These are phyloP conservation scores for Aspergillus fumigatiaffinis DNA, from an alignment of 2,329 filamentous ascomycete genomes.

Conservation along the genomic window DNA sequence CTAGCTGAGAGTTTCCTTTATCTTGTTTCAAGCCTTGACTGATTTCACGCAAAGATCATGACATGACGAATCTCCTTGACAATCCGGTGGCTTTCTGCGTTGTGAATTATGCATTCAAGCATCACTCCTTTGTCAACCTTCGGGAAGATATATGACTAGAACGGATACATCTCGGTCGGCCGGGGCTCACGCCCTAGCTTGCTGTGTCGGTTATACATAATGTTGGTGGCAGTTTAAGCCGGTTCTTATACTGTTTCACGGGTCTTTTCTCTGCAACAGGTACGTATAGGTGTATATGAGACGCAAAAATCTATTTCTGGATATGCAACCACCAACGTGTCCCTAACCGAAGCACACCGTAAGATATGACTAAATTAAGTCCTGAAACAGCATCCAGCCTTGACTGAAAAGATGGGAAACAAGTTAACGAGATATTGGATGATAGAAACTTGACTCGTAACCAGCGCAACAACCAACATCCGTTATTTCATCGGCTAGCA, in stretches of 20 bases:
- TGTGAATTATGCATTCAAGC: not conserved
- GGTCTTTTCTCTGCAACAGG: not conserved
- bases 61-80: slow-evolving; percentile 8
- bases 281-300: not conserved
- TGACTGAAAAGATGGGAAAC: too few relatives aligned
- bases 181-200: slow-evolving; percentile 14
- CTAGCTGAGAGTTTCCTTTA: slow-evolving; percentile 8
- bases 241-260: slow-evolving; percentile 5
- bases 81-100: not conserved
- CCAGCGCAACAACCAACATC: too few relatives aligned
- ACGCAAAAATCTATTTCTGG: slow-evolving; percentile 2
- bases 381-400: too few relatives aligned
- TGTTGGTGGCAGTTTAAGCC: slow-evolving; percentile 6
- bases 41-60: slow-evolving; percentile 1
- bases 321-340: not conserved
- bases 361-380: too few relatives aligned
- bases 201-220: slow-evolving; percentile 4
- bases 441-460: too few relatives aligned
- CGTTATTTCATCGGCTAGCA: too few relatives aligned
- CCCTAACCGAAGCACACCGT: too few relatives aligned
- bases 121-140: slow-evolving; percentile 4
- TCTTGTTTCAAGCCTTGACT: slow-evolving; percentile 6
- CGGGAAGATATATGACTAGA: slow-evolving; percentile 6
- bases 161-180: slow-evolving; percentile 4
- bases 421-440: too few relatives aligned